Conservation (phyloP, 441 rosid genomes). For the Erysimum pusillum region DNA sequence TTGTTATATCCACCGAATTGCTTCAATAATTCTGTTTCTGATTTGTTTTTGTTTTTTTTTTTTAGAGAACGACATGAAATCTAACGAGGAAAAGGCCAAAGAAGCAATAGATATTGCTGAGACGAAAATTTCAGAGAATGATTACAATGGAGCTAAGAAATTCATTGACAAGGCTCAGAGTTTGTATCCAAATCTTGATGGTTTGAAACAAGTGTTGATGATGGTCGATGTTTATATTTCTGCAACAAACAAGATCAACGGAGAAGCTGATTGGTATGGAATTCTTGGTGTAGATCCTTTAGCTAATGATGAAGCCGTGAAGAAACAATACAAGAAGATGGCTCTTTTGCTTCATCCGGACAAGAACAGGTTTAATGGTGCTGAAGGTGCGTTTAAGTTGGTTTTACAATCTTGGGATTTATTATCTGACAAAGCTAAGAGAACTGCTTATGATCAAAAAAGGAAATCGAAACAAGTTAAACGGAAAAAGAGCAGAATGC, state of each 20-base stretch:
- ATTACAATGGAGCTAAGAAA: not conserved
- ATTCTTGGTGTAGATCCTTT: not conserved
- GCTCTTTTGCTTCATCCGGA: conserved; percentile 17
- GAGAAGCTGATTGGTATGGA: not conserved
- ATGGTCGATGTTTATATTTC: not conserved
- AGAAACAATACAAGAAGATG: conserved; percentile 33
- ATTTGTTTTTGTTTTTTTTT: not conserved
- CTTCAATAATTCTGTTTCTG: not conserved
- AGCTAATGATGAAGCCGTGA: conserved; percentile 27
- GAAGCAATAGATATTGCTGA: not conserved
- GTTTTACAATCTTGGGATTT: conserved; percentile 3
- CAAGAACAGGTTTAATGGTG: conserved; percentile 3
- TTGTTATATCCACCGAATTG: not conserved
- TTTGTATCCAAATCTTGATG: not conserved
- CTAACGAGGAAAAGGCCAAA: not conserved
- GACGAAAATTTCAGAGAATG: not conserved
- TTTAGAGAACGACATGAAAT: not conserved
- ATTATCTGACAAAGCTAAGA: not conserved
- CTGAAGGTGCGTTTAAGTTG: not conserved
- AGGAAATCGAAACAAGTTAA: not conserved
- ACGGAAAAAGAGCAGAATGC: not conserved
- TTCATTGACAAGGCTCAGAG: not conserved
- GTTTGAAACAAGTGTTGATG: not conserved
- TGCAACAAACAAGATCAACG: not conserved
- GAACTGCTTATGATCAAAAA: not conserved